Evolutionary conservation across 805 yeast species (phyloP).

Genomic region (Saturnispora gosingensis): DNA sequence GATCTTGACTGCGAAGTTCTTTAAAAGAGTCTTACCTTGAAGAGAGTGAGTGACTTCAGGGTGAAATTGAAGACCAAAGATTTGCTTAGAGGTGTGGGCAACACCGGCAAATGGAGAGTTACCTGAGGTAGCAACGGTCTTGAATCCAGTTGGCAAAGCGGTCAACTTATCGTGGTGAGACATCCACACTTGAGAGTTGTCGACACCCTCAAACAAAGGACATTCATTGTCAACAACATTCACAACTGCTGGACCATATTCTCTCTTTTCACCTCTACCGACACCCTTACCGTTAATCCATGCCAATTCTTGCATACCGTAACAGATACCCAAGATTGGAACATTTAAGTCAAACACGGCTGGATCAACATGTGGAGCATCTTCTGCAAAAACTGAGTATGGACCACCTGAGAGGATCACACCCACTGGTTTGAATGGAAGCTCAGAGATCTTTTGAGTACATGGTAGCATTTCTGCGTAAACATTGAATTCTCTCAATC

Average conservation of each 20-base stretch:
- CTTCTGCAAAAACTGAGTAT: slow-evolving; percentile 91
- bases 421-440: slow-evolving; percentile 93
- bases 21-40: slow-evolving; percentile 78
- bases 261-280: slow-evolving; percentile 93
- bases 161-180: slow-evolving; percentile 96
- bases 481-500: slow-evolving; percentile 94
- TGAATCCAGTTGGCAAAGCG: slow-evolving; percentile 82
- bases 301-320: slow-evolving; percentile 98
- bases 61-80: slow-evolving; percentile 96
- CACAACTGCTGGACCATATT: slow-evolving; percentile 93
- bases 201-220: slow-evolving; percentile 78
- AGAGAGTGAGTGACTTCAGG: slow-evolving; percentile 97
- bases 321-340: slow-evolving; percentile 95
- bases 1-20: slow-evolving; percentile 87
- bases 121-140: slow-evolving; percentile 79
- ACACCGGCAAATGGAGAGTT: slow-evolving; percentile 97
- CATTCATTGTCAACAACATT: slow-evolving; percentile 65
- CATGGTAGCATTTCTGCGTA: slow-evolving; percentile 99
- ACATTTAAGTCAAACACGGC: slow-evolving; percentile 84
- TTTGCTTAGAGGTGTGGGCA: slow-evolving; percentile 59
- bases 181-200: slow-evolving; percentile 98
- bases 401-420: slow-evolving; percentile 96
- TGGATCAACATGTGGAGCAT: slow-evolving; percentile 95
- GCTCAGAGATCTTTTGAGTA: slow-evolving; percentile 90
- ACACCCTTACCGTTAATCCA: slow-evolving; percentile 95